Conservation (phyloP, 495 filamentous ascomycete genomes). For the Trypethelium eluteriae region DNA sequence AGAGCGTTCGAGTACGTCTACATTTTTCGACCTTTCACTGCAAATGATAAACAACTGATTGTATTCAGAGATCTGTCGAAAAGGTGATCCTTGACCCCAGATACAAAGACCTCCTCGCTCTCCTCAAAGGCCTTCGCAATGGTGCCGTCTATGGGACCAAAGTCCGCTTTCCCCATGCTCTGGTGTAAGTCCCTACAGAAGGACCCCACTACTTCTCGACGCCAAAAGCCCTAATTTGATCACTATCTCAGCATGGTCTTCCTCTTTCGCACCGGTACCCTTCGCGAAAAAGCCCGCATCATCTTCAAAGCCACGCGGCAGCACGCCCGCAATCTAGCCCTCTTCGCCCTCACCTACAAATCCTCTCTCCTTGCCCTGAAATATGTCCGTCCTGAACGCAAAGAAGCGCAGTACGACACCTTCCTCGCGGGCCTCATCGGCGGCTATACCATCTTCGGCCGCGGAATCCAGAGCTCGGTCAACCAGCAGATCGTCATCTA, state of each 20-base stretch:
- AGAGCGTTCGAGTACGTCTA: background rate
- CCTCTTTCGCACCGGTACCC: slow-evolving; percentile 84
- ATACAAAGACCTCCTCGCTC: slow-evolving; percentile 70
- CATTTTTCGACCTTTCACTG: background rate
- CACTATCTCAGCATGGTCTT: slow-evolving; percentile 59
- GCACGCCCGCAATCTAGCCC: slow-evolving; percentile 82
- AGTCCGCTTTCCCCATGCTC: slow-evolving; percentile 61
- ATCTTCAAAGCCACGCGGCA: slow-evolving; percentile 79
- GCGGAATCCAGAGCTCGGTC: slow-evolving; percentile 67
- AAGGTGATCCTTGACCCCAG: slow-evolving; percentile 68
- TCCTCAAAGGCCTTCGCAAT: slow-evolving; percentile 90
- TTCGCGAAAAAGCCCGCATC: slow-evolving; percentile 69
- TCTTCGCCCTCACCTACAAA: slow-evolving; percentile 89
- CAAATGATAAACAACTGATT: background rate
- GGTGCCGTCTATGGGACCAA: slow-evolving; percentile 95
- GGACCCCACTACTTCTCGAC: too few species aligned
- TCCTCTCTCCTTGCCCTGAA: slow-evolving; percentile 62
- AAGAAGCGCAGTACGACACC: slow-evolving; percentile 50
- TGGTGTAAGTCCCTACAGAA: background rate
- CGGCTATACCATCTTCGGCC: slow-evolving; percentile 82
- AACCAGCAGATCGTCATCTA: slow-evolving; percentile 99
- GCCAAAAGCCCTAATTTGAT: too few species aligned
- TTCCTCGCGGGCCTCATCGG: slow-evolving; percentile 88
- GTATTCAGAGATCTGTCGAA: background rate
- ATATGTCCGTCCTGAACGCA: slow-evolving; percentile 51